Conservation (phyloP, 805 yeast genomes). For the Brettanomyces naardenensis region DNA sequence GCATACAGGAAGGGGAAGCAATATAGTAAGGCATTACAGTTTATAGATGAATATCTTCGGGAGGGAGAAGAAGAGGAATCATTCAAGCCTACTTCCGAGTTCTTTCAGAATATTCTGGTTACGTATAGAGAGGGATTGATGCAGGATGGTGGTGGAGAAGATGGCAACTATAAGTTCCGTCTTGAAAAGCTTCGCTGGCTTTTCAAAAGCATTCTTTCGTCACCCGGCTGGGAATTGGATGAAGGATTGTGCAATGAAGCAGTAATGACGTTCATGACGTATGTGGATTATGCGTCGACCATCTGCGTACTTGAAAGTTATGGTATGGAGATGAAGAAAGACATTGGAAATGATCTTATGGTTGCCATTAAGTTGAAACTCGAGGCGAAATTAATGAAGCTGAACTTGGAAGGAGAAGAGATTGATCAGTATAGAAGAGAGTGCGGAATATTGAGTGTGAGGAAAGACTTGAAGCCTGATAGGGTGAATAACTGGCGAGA, state of each 20-base stretch:
- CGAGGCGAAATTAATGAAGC: conserved; percentile 15
- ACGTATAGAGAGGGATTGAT: conserved; percentile 13
- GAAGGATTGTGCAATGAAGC: conserved; percentile 13
- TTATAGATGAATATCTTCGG: conserved; percentile 23
- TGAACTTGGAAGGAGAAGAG: conserved; percentile 12
- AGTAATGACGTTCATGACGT: conserved; percentile 17
- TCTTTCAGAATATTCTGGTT: conserved; percentile 11
- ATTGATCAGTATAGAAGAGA: conserved; percentile 10
- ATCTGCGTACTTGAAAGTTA: conserved; percentile 19
- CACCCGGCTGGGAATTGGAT: conserved; percentile 11
- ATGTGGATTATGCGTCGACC: conserved; percentile 18
- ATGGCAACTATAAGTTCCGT: background rate
- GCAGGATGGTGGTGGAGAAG: background rate
- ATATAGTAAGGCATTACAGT: conserved; percentile 23
- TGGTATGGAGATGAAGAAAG: conserved; percentile 13
- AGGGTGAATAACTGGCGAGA: conserved; percentile 11
- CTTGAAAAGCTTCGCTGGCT: conserved; percentile 9
- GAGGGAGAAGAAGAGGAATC: background rate
- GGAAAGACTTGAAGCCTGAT: conserved; percentile 4
- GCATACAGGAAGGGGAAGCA: conserved; percentile 24
- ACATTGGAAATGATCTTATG: conserved; percentile 10
- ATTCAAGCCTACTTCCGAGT: conserved; percentile 12
- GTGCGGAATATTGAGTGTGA: conserved; percentile 15
- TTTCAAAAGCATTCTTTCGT: conserved; percentile 12
- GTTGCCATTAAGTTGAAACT: conserved; percentile 13